Evolutionary conservation across 495 filamentous ascomycete species (phyloP), one percentile per base, ranked within the genome.

Genomic region (Thermochaetoides thermophila): DNA sequence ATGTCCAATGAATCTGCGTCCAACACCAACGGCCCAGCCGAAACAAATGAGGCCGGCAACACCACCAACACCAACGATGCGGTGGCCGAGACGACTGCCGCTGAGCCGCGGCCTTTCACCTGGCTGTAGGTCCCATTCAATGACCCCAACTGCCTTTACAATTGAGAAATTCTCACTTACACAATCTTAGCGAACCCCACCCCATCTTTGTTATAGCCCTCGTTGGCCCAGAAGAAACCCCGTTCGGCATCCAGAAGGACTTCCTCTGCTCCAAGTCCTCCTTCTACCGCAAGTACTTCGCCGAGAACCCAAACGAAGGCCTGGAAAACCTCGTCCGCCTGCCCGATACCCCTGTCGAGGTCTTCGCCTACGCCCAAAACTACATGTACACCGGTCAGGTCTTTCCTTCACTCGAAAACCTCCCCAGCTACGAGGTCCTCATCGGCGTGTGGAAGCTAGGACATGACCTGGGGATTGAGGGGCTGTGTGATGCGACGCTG

Each of bases 231-330:
- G 54, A 68, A 1, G 59, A 64, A 31, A 40, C 38, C 5, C 60
- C 66, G n/a, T 71, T 63, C 17, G 66, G 63, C 14, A 63, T 71
- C 32, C 68, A 70, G 38, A 66, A 64, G 32, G 65, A 70, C 40
- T 66, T 68, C 35, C 56, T 71, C 10, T 61, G 57, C 24, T 50
- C 60, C 12, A 66, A 66, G 32, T 69, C 64, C 0, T 39, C 61
- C 4, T 61, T 48, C 37, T 71, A 62, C 40, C 53, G 45, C 5
- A 32, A 53, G 7, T 48, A 54, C 26, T 70, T 70, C 27, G 40
- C 42, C n/a, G 49, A 52, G 12, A 50, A 43, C n/a, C 30, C 38
- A n/a, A 27, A 32, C 34, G 19, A 37, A 18, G 34, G 53, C 18
- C 39, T 68, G 27, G 66, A 71, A 38, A 44, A 59, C 14, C 28